These are phyloP conservation scores for Ramaria rubella DNA, from an alignment of 768 basidiomycete species.

Conservation along the genomic window DNA sequence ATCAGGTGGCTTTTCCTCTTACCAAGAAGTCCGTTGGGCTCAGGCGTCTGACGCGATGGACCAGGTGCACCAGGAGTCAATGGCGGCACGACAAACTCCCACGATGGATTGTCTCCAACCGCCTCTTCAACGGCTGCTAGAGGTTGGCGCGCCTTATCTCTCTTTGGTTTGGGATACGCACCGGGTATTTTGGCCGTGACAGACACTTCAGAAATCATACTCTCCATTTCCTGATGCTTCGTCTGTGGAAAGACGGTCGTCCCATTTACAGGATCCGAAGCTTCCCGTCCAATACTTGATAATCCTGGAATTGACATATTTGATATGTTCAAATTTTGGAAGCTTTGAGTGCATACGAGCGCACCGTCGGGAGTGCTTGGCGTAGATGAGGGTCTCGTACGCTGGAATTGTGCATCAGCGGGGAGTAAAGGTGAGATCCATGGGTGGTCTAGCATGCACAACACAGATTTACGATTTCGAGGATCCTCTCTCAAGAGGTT, in stretches of 20 bases:
- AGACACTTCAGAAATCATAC: neutral
- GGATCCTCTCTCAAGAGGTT: constrained; percentile 63
- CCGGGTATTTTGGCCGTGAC: constrained; percentile 5
- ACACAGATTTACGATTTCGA: constrained; percentile 58
- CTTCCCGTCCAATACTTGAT: neutral
- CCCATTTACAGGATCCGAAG: neutral
- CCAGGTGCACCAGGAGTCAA: neutral
- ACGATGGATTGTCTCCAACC: neutral
- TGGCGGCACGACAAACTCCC: neutral
- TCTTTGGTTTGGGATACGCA: neutral
- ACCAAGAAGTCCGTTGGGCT: too few relatives aligned
- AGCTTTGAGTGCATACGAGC: constrained; percentile 1
- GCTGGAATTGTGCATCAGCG: neutral
- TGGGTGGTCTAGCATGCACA: constrained; percentile 59
- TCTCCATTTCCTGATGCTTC: neutral
- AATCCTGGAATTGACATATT: constrained; percentile 8
- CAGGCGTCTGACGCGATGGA: neutral
- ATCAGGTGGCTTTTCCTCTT: constrained; percentile 1
- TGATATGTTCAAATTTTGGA: constrained; percentile 2
- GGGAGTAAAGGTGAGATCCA: constrained; percentile 48
- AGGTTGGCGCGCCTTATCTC: neutral
- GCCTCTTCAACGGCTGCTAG: neutral
- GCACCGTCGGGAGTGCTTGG: neutral
- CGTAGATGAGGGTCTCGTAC: neutral
- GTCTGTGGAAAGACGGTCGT: neutral